phyloP scores from a whole-genome alignment of 83 land plant species.

The Picea abies region DNA sequence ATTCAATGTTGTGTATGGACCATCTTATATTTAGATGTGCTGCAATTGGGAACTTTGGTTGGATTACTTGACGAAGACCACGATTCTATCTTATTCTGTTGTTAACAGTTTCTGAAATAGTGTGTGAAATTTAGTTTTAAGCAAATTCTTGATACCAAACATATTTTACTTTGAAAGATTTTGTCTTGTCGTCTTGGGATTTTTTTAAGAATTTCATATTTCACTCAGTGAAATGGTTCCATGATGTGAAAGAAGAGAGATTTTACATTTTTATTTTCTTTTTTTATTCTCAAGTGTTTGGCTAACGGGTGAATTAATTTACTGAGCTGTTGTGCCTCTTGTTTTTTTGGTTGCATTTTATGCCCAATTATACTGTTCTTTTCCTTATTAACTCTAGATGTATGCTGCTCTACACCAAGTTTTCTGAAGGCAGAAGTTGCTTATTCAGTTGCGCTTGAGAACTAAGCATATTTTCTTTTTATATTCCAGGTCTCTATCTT shows the following conservation, averaged over 20 bases:
- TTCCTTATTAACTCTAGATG: neutral
- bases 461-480: neutral
- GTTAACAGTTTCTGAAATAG: too few species aligned
- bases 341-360: neutral
- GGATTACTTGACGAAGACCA: too few species aligned
- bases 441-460: neutral
- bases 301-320: neutral
- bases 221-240: neutral
- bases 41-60: too few species aligned
- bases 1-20: too few species aligned
- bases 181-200: too few species aligned
- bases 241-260: neutral
- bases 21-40: too few species aligned
- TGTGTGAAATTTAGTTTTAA: too few species aligned
- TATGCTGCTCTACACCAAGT: neutral
- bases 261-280: neutral
- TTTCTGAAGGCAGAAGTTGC: neutral
- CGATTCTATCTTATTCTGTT: too few species aligned
- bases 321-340: neutral
- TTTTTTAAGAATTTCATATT: neutral
- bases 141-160: too few species aligned
- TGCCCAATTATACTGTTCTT: neutral
- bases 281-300: neutral
- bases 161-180: too few species aligned
- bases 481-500: constrained; percentile 37